Base-by-base conservation (phyloP, 768 basidiomycete species). In the Termitomyces sp. region DNA sequence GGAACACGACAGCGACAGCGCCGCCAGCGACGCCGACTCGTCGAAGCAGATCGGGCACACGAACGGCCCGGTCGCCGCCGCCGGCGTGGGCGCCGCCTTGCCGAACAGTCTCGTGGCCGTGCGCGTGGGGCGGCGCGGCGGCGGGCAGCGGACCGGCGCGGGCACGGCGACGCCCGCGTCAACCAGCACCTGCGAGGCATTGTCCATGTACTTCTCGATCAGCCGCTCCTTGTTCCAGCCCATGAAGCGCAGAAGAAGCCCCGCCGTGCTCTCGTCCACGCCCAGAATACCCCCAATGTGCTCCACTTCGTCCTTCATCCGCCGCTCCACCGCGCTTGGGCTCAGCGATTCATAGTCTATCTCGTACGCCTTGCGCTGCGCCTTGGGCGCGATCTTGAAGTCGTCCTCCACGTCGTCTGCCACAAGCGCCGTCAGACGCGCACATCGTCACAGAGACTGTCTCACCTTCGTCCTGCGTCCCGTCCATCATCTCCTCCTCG, bases 131-230 rank as follows among this genome's bases (percentile, higher is more conserved):
- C 79, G 76, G 54, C 74, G 36, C 69, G 37, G 45, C 3, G 69
- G 66, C 34, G 69, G 63, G 0, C 76, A 72, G 38, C 76, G 71
- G 57, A 74, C 65, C 25, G 76, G 69, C 17, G 75, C 61, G 25
- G 74, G 47, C 11, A 78, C 55, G 73, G 79, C 64, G 68, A 82
- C 81, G 4, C 96, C 97, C 1, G 96, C 94, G 7, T 85, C 83
- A 32, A 85, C 80, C 34, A 88, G 84, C 15, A 95, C 83, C 8
- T 77, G 76, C 20, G 86, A 79, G 0, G 92, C 85, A 62, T 94
- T 91, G 68, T 98, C 96, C 94, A 97, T 97, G 76, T 93, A 98
- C 72, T 92, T 91, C 77, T 98, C 96, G 66, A 94, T 93, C 25
- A 99, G 83, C 59, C 89, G 88, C 72, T 99, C 97, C 71, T 92